A percentile compares a stretch with the other conserved stretches of the same genome.
Evolutionary conservation across 352 stramenopile species (phyloP).

Genomic region (Phytophthora hybrid): DNA sequence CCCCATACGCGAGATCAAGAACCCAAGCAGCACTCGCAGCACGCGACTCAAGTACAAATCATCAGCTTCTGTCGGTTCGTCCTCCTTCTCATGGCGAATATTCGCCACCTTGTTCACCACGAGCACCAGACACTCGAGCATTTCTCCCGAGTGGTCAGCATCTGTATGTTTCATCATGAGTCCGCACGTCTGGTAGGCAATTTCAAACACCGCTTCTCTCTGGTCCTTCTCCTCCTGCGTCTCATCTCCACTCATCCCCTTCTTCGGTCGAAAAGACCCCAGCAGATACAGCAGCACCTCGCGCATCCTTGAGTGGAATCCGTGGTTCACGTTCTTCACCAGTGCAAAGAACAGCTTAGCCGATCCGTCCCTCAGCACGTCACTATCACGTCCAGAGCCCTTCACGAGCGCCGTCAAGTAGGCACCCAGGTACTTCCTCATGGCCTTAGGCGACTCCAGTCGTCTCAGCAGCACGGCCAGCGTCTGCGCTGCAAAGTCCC

Average conservation of each 20-base stretch:
- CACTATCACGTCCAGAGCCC: slow-evolving; percentile 64
- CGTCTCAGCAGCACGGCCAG: slow-evolving; percentile 85
- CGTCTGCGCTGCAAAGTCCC: slow-evolving; percentile 90
- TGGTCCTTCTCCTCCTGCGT: slow-evolving; percentile 36
- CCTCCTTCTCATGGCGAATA: slow-evolving; percentile 29
- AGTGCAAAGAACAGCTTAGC: slow-evolving; percentile 88
- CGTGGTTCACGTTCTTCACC: slow-evolving; percentile 84
- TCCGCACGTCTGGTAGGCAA: slow-evolving; percentile 71
- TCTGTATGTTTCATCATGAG: slow-evolving; percentile 86
- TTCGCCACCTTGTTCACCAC: slow-evolving; percentile 65
- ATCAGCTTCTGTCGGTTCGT: slow-evolving; percentile 44
- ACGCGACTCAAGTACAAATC: slow-evolving; percentile 75
- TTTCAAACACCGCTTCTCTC: slow-evolving; percentile 60
- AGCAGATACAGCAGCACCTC: slow-evolving; percentile 83
- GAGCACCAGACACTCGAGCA: slow-evolving; percentile 74
- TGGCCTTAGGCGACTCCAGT: slow-evolving; percentile 77
- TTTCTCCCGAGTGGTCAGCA: slow-evolving; percentile 59
- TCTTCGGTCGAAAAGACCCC: slow-evolving; percentile 71
- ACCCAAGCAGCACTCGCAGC: slow-evolving; percentile 57
- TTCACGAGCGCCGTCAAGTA: slow-evolving; percentile 80
- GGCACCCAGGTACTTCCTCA: slow-evolving; percentile 80
- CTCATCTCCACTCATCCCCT: slow-evolving; percentile 7
- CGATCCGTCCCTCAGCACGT: slow-evolving; percentile 83
- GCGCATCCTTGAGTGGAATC: slow-evolving; percentile 88
- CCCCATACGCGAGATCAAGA: slow-evolving; percentile 68